phyloP scores from a whole-genome alignment of 257 asterid species.

The Scutellaria galericulata region DNA sequence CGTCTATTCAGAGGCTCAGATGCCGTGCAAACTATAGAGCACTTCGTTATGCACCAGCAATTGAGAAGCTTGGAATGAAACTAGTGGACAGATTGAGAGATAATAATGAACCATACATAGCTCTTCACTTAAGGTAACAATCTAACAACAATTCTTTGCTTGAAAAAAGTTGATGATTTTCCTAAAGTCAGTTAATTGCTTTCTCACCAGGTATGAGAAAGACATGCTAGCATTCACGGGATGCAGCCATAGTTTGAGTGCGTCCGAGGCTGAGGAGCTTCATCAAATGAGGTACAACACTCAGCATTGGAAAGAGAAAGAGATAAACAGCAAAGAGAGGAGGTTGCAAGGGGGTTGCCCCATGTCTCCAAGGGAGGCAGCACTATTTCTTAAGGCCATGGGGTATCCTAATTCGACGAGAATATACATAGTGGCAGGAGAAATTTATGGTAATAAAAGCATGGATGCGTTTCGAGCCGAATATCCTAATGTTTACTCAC shows the following conservation, averaged over 20 bases:
- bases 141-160: background rate
- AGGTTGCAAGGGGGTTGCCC: conserved; percentile 66
- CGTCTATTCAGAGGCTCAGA: conserved; percentile 63
- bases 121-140: conserved; percentile 69
- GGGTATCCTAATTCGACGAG: conserved; percentile 58
- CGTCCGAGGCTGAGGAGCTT: conserved; percentile 56
- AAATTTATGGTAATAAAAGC: conserved; percentile 55
- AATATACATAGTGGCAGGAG: conserved; percentile 72
- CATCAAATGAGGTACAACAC: conserved; percentile 56
- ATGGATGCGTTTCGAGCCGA: conserved; percentile 54
- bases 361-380: conserved; percentile 75
- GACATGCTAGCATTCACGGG: conserved; percentile 86
- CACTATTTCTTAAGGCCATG: conserved; percentile 72
- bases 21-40: conserved; percentile 75
- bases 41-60: conserved; percentile 55
- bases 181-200: background rate
- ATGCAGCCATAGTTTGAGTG: conserved; percentile 62
- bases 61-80: conserved; percentile 60
- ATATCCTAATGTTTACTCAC: conserved; percentile 60
- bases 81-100: conserved; percentile 50
- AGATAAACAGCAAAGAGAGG: conserved; percentile 48
- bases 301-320: conserved; percentile 71
- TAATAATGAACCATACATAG: conserved; percentile 51
- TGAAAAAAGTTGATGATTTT: background rate
- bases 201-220: conserved; percentile 61